Base-by-base conservation (phyloP, 441 rosid genomes). In the Corymbia calophylla region DNA sequence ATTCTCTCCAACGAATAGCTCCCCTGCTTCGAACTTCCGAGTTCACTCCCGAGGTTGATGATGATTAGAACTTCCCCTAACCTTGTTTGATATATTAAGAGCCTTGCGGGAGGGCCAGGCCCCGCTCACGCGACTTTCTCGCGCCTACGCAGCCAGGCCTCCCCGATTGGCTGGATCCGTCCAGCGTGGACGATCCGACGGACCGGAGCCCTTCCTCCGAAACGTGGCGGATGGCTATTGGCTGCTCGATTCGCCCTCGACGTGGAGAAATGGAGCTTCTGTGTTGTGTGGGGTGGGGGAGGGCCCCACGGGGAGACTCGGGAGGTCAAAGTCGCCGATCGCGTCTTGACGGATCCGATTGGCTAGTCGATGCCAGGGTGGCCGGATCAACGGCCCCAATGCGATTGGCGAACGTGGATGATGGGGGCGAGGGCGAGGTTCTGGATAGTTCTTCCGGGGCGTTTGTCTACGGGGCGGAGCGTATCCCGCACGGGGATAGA, bases 131-230 rank as follows among this genome's bases (percentile, higher is more conserved):
- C 32, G 19, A 29, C 85, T 48, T 3, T 53, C 31, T 53, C 31
- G 23, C 21, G 31, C 84, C 84, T 23, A 44, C 84, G 84, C 47
- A 27, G 88, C 44, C 44, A 62, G 88, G 82, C 18, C 11, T 87
- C 86, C 81, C 88, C 86, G 90, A 92, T 88, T 80, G 92, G 88
- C 70, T 68, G 12, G 48, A 47, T 21, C 5, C 12, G 87, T 91
- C 91, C 92, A 87, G 48, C 96, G 31, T 92, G 96, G 95, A 93
- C 7, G 89, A 95, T 95, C 96, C 1, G 53, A 91, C 94, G 96
- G 95, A 2, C 25, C 1, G 0, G 29, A 15, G 64, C 9, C 0
- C 16, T 0, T 1, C 0, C 1, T 0, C 0, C 0, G 25, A 14
- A 0, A 93, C 94, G 95, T 95, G 96, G 94, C 91, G 35, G 4